A percentile compares a stretch with the other conserved stretches of the same genome.
Conservation (phyloP, 2,329 filamentous ascomycete genomes). For the Lecanosticta acicola region DNA sequence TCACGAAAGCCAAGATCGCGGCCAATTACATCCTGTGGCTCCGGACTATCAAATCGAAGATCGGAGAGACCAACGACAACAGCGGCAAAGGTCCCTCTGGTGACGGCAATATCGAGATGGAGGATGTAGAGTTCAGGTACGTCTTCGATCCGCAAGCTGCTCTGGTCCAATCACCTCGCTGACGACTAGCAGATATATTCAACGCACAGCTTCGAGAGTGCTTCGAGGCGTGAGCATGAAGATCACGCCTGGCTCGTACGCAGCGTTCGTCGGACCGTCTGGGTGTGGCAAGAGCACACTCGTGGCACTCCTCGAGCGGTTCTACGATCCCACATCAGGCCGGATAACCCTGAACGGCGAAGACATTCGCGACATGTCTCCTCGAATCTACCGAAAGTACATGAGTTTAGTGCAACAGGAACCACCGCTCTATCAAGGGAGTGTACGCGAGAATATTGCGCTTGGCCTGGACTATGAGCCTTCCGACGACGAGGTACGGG, state of each 20-base stretch:
- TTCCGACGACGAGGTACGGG: constrained; percentile 39
- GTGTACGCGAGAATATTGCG: constrained; percentile 55
- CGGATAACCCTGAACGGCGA: constrained; percentile 48
- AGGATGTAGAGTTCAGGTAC: constrained; percentile 29
- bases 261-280: constrained; percentile 45
- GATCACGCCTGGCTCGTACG: constrained; percentile 37
- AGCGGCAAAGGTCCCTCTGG: constrained; percentile 24
- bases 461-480: constrained; percentile 40
- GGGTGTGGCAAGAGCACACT: constrained; percentile 46
- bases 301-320: constrained; percentile 43
- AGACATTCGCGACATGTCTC: constrained; percentile 55
- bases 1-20: constrained; percentile 33
- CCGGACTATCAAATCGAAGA: constrained; percentile 34
- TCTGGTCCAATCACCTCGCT: not conserved
- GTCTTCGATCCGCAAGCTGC: constrained; percentile 5
- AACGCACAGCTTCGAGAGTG: constrained; percentile 22
- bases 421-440: constrained; percentile 61
- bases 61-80: constrained; percentile 35
- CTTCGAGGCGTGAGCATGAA: constrained; percentile 27
- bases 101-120: constrained; percentile 22
- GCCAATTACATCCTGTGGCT: constrained; percentile 45
- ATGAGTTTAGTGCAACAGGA: constrained; percentile 71
- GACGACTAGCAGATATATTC: constrained; percentile 1
- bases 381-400: constrained; percentile 57
- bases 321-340: constrained; percentile 41